Conservation (phyloP, 2,329 filamentous ascomycete genomes). For the Colletotrichum sp. region DNA sequence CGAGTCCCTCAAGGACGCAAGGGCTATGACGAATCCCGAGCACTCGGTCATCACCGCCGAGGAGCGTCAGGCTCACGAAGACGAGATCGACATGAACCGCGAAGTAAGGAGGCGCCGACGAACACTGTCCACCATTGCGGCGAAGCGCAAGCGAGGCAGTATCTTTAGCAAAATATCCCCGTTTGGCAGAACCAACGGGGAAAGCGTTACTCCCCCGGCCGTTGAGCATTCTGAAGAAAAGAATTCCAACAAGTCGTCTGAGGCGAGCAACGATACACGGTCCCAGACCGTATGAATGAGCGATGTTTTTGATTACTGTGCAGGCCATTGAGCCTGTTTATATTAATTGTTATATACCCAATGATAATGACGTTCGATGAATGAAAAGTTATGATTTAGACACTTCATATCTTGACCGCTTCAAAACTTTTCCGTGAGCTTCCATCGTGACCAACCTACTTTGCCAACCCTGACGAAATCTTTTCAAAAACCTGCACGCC, state of each 20-base stretch:
- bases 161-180: conserved; percentile 15
- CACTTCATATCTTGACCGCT: neutral
- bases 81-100: conserved; percentile 14
- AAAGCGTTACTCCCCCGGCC: conserved; percentile 10
- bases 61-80: conserved; percentile 6
- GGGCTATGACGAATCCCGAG: conserved; percentile 45
- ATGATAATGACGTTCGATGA: conserved; percentile 18
- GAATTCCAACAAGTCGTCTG: conserved; percentile 12
- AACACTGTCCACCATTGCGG: conserved; percentile 3
- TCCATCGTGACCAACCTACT: neutral
- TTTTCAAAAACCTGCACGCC: conserved; percentile 67
- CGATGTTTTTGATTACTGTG: neutral
- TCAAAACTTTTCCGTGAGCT: neutral
- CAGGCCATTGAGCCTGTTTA: neutral
- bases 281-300: conserved; percentile 13
- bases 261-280: conserved; percentile 10
- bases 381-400: neutral
- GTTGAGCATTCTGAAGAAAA: conserved; percentile 17
- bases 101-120: conserved; percentile 3
- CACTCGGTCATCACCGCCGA: conserved; percentile 13
- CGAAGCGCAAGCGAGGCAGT: conserved; percentile 9
- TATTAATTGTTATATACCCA: conserved; percentile 23
- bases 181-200: conserved; percentile 11
- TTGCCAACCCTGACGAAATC: conserved; percentile 42
- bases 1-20: conserved; percentile 50